Evolutionary conservation across 129 eudicot species (phyloP).

Genomic region (Ambrosia artemisiifolia): DNA sequence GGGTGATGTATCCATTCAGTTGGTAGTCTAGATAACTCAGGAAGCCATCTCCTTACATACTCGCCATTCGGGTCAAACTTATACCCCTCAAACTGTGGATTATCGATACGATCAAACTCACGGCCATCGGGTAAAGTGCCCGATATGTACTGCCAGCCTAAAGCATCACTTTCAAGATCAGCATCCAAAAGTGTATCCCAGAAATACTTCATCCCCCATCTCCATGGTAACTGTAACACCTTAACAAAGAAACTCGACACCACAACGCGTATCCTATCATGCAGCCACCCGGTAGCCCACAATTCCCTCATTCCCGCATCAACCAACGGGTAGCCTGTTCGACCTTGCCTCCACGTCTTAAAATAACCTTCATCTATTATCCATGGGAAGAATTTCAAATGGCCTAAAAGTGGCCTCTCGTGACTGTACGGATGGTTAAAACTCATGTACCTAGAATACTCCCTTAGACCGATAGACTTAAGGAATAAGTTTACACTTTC

Average conservation of each 20-base stretch:
- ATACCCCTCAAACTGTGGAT: constrained; percentile 86
- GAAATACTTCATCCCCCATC: constrained; percentile 95
- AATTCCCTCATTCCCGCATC: constrained; percentile 98
- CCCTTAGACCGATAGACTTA: constrained; percentile 78
- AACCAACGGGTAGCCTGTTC: constrained; percentile 91
- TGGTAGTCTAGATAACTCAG: constrained; percentile 79
- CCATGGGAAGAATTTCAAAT: constrained; percentile 84
- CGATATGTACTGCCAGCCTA: constrained; percentile 88
- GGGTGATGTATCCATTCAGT: constrained; percentile 97
- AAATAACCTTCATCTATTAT: constrained; percentile 63
- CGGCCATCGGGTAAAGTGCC: constrained; percentile 87
- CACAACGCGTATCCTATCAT: constrained; percentile 79
- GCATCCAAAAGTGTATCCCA: constrained; percentile 97
- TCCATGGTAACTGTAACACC: constrained; percentile 87
- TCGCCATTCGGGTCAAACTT: constrained; percentile 92
- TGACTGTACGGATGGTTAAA: constrained; percentile 84
- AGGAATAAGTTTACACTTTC: constrained; percentile 83
- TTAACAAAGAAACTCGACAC: constrained; percentile 89
- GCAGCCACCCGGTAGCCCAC: constrained; percentile 93
- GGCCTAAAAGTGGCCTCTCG: constrained; percentile 76
- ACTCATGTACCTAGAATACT: constrained; percentile 77
- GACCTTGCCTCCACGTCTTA: constrained; percentile 91
- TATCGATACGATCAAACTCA: constrained; percentile 73
- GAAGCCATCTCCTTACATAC: constrained; percentile 84
- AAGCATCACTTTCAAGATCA: constrained; percentile 88